A percentile compares a stretch with the other conserved stretches of the same genome.
These are phyloP conservation scores for Xanthoconium stramineum DNA, from an alignment of 768 basidiomycete species.

Conservation along the genomic window DNA sequence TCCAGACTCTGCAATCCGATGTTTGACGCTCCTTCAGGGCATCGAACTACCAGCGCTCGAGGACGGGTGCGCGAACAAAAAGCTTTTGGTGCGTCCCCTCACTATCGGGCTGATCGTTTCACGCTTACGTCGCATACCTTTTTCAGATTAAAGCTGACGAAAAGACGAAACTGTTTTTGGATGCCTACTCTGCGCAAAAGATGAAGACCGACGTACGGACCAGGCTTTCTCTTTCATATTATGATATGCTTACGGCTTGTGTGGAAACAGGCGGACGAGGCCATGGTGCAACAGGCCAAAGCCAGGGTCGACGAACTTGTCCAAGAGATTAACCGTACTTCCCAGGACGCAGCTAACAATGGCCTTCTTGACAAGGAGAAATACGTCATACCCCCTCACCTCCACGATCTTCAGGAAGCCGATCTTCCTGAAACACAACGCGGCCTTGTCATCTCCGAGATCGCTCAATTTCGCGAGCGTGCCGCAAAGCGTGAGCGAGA, in stretches of 20 bases:
- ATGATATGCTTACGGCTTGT: not conserved
- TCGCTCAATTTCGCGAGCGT: slow-evolving; percentile 92
- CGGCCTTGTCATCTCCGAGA: slow-evolving; percentile 92
- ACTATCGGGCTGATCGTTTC: slow-evolving; percentile 9
- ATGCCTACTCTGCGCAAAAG: slow-evolving; percentile 77
- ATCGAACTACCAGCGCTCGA: slow-evolving; percentile 61
- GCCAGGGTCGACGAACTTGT: slow-evolving; percentile 63
- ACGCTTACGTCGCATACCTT: slow-evolving; percentile 38
- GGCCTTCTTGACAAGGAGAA: slow-evolving; percentile 81
- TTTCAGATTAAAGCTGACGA: slow-evolving; percentile 91
- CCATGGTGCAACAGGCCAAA: slow-evolving; percentile 58
- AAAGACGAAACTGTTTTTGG: slow-evolving; percentile 85
- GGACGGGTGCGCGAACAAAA: slow-evolving; percentile 59
- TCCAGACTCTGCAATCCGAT: slow-evolving; percentile 85
- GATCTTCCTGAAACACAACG: slow-evolving; percentile 93
- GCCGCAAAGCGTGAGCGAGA: slow-evolving; percentile 90
- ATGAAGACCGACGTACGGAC: slow-evolving; percentile 76
- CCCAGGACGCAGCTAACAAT: slow-evolving; percentile 70
- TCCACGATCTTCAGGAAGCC: slow-evolving; percentile 94
- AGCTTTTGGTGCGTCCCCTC: slow-evolving; percentile 59
- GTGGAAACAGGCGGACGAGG: slow-evolving; percentile 62
- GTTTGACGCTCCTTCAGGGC: slow-evolving; percentile 60
- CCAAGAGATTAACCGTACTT: slow-evolving; percentile 65
- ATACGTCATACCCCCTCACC: slow-evolving; percentile 92
- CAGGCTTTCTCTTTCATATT: not conserved